These are phyloP conservation scores for Metschnikowia henanensis DNA, from an alignment of 805 yeast genomes.

Conservation along the genomic window DNA sequence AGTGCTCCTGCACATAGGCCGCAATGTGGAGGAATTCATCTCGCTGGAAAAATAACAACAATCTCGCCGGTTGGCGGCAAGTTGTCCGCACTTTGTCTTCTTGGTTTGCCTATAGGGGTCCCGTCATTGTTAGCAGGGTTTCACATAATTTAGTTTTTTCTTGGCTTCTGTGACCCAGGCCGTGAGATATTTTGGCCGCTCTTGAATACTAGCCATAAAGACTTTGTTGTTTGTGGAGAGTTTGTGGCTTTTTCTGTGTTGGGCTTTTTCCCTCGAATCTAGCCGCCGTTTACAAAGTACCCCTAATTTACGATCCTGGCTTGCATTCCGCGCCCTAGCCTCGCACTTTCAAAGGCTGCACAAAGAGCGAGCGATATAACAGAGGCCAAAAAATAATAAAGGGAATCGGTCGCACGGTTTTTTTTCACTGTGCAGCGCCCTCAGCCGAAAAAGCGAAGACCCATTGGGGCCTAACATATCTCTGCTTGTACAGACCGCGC, in stretches of 20 bases:
- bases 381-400: background rate
- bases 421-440: background rate
- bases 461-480: background rate
- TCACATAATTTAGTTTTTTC: too few species aligned
- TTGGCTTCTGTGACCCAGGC: too few species aligned
- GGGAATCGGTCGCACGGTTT: background rate
- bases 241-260: background rate
- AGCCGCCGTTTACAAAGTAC: background rate
- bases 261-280: background rate
- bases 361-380: background rate
- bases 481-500: background rate
- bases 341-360: background rate
- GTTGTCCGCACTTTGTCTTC: background rate
- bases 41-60: too few species aligned
- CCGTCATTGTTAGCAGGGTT: background rate
- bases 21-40: too few species aligned
- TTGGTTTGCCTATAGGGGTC: background rate
- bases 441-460: slow-evolving; percentile 2
- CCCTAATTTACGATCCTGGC: background rate
- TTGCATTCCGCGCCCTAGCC: background rate
- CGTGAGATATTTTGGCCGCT: too few species aligned
- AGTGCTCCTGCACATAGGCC: too few species aligned
- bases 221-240: too few species aligned
- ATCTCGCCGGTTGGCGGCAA: background rate
- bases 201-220: too few species aligned